These are phyloP conservation scores for Nannochloropsis oceanica DNA, from an alignment of 108 stramenopile species.

Conservation along the genomic window DNA sequence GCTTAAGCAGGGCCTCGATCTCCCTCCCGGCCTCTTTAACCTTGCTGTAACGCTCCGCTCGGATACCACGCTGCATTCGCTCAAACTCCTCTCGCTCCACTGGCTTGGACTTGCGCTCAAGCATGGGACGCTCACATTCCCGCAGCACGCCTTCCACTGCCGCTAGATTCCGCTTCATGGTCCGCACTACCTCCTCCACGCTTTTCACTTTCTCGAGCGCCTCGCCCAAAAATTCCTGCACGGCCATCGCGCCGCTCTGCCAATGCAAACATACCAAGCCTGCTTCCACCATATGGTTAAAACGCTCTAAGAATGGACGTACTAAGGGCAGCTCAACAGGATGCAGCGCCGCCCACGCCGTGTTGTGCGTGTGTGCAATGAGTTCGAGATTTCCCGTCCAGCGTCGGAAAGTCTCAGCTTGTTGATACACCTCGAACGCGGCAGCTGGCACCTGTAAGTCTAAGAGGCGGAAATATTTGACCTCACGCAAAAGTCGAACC, in stretches of 20 bases:
- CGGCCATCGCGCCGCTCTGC: slow-evolving; percentile 42
- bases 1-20: slow-evolving; percentile 54
- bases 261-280: slow-evolving; percentile 58
- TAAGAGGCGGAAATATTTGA: slow-evolving; percentile 67
- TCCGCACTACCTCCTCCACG: slow-evolving; percentile 51
- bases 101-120: slow-evolving; percentile 65
- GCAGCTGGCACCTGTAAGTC: slow-evolving; percentile 56
- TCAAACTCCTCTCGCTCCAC: slow-evolving; percentile 62
- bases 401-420: slow-evolving; percentile 56
- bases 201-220: slow-evolving; percentile 48
- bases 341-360: slow-evolving; percentile 49
- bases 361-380: slow-evolving; percentile 68
- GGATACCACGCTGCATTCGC: slow-evolving; percentile 42
- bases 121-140: slow-evolving; percentile 48
- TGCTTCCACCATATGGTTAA: slow-evolving; percentile 47
- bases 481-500: slow-evolving; percentile 63
- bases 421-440: slow-evolving; percentile 58
- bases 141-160: slow-evolving; percentile 41
- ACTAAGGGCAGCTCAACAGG: slow-evolving; percentile 72
- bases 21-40: slow-evolving; percentile 59
- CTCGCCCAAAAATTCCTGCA: slow-evolving; percentile 51
- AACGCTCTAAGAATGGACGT: slow-evolving; percentile 53
- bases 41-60: slow-evolving; percentile 42
- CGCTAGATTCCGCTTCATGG: slow-evolving; percentile 60
- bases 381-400: slow-evolving; percentile 73